Percentiles rank a stretch among this genome's conserved stretches.
These are phyloP conservation scores for Boletus pseudopeckii DNA, from an alignment of 768 basidiomycete species.

Conservation along the genomic window DNA sequence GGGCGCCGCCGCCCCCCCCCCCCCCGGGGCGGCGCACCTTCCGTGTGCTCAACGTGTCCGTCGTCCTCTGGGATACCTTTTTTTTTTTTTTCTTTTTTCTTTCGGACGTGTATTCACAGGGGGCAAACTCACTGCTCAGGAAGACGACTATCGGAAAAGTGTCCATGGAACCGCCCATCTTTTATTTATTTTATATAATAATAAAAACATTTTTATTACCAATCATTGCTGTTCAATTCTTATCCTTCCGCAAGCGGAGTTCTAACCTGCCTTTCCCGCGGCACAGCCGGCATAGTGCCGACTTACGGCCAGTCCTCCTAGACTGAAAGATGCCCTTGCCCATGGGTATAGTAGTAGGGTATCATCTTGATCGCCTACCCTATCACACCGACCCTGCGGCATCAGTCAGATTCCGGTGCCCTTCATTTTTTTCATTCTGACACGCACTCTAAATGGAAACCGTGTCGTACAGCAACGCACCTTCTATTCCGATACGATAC, in stretches of 20 bases:
- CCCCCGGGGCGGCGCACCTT: slow-evolving; percentile 5
- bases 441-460: slow-evolving; percentile 20
- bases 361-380: slow-evolving; percentile 37
- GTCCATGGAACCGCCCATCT: no score
- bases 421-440: slow-evolving; percentile 12
- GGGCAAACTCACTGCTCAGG: not conserved
- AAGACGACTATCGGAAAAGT: no score
- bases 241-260: slow-evolving; percentile 25
- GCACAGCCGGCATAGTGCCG: slow-evolving; percentile 30
- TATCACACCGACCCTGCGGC: slow-evolving; percentile 35
- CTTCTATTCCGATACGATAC: slow-evolving; percentile 19
- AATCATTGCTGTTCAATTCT: slow-evolving; percentile 13
- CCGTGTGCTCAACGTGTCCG: slow-evolving; percentile 13
- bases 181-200: no score
- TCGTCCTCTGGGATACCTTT: not conserved
- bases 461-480: slow-evolving; percentile 17
- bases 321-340: no score
- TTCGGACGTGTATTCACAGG: slow-evolving; percentile 8
- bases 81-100: not conserved
- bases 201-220: slow-evolving; percentile 11
- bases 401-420: slow-evolving; percentile 33
- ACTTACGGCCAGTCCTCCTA: no score
- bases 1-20: no score
- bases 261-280: slow-evolving; percentile 25
- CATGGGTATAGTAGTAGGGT: slow-evolving; percentile 12